Evolutionary conservation across 2,329 filamentous ascomycete species (phyloP), one percentile per base, ranked within the genome.

Genomic region (Fusarium globosum): DNA sequence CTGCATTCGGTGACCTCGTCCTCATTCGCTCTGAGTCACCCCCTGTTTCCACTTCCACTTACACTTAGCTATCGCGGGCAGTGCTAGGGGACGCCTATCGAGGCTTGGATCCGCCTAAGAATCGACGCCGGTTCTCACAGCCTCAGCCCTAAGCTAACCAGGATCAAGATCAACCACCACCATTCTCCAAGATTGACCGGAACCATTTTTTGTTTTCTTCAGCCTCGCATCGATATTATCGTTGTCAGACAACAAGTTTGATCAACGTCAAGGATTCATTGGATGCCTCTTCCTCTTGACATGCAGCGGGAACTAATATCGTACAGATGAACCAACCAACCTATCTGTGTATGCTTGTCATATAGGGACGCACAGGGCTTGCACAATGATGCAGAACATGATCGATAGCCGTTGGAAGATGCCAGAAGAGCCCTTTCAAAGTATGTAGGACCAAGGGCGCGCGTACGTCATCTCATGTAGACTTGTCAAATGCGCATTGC

Each of bases 201-300:
- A 18, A 35, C n/a, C n/a, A 12, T 33, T 33, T 33, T 33, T n/a
- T n/a, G n/a, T n/a, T n/a, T n/a, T 33, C 30, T 66, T 74, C 72
- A 78, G 76, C 76, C 76, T 77, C 76, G 65, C 74, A 77, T 67
- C 52, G 14, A 33, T 46, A 61, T 55, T 26, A 26, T 33, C 42
- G 33, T 16, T 41, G 43, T 56, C 16, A 33, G 39, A 23, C 18
- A 14, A 51, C 2, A 16, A 48, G 39, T 57, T 59, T 65, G 60
- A 71, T 75, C 62, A 61, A 68, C 65, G 33, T 71, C 39, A 43
- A 60, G 55, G 62, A 71, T 66, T 71, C 58, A 77, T 73, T 75
- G 75, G 75, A 77, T 77, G 75, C 75, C 75, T 77, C 75, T 77
- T 69, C 46, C 49, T 58, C 55, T 61, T 59, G 46, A 61, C 71